Base-by-base conservation (phyloP, 352 stramenopile species). In the Peronospora farinosa region DNA sequence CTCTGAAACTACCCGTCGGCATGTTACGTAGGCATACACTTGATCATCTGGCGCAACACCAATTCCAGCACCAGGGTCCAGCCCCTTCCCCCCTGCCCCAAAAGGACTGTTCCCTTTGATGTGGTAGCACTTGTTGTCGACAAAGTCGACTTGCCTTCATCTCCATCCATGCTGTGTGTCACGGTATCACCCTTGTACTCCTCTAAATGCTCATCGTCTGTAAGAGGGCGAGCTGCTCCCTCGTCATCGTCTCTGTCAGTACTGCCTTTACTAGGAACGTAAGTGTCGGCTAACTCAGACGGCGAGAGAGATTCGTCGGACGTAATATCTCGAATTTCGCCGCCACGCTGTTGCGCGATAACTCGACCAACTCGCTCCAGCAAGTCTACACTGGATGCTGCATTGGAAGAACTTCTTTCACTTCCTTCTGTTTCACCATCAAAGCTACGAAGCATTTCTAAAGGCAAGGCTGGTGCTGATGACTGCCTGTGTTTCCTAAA, bases 271-370 rank as follows among this genome's bases (percentile, higher is more conserved):
- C 57, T 67, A 12, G 57, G 25, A 6, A 67, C 48, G 30, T 65
- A 67, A 1, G 62, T 67, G 31, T 67, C 62, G 5, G 35, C 48
- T 25, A 69, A 15, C 40, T 57, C 65, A 7, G 31, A 64, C 7
- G 11, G n/a, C 36, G 61, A 39, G 2, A 70, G 27, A 6, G 61
- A 40, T 12, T 71, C 61, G 41, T 90, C 79, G 0, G 60, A 72
- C 7, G 80, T 91, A 51, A 91, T 91, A 31, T 91, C 80, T 48
- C 64, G 69, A 48, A 91, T 91, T 47, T 91, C 80, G 15, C 80
- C 80, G 10, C 78, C 78, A 30, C 77, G 59, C 48, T 93, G 74
- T 36, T 83, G 68, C 0, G 83, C 83, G 1, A 93, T 69, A 1
- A 88, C 68, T 15, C 78, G 72, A 17, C 83, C 80, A 23, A 93